These are phyloP conservation scores for Aspergillus avenaceus DNA, from an alignment of 495 filamentous ascomycete genomes.

Conservation along the genomic window DNA sequence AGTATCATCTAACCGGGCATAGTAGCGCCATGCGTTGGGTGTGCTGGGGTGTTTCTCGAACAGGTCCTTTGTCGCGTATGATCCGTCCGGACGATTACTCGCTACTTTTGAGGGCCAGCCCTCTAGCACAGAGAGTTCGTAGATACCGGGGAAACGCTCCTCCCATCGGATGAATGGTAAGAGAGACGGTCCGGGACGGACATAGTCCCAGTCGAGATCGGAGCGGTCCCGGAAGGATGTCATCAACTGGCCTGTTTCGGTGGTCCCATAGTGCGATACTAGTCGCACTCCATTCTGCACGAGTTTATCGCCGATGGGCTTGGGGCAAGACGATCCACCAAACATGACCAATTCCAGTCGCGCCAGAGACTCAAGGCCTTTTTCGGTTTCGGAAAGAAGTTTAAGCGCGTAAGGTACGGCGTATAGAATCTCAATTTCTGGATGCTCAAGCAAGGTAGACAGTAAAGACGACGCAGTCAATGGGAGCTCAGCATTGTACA, in stretches of 20 bases:
- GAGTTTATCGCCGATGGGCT: slow-evolving; percentile 47
- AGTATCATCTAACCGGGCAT: slow-evolving; percentile 52
- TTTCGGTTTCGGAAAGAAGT: slow-evolving; percentile 38
- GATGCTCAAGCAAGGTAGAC: slow-evolving; percentile 31
- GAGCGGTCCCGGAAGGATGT: slow-evolving; percentile 36
- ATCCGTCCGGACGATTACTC: slow-evolving; percentile 51
- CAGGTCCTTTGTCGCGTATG: slow-evolving; percentile 54
- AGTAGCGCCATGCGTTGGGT: slow-evolving; percentile 51
- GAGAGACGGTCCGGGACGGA: slow-evolving; percentile 34
- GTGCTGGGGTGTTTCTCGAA: slow-evolving; percentile 49
- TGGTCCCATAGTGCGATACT: slow-evolving; percentile 43
- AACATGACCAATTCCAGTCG: slow-evolving; percentile 43
- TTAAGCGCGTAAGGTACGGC: slow-evolving; percentile 47
- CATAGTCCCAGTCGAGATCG: slow-evolving; percentile 61
- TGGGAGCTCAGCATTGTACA: slow-evolving; percentile 43
- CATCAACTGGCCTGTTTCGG: slow-evolving; percentile 51
- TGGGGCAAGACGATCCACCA: slow-evolving; percentile 44
- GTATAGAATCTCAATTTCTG: slow-evolving; percentile 37
- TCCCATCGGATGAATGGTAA: slow-evolving; percentile 46
- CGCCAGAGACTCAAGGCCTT: slow-evolving; percentile 33
- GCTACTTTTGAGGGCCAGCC: slow-evolving; percentile 61
- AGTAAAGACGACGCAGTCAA: slow-evolving; percentile 36
- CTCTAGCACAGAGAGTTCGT: slow-evolving; percentile 52
- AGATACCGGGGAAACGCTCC: slow-evolving; percentile 37
- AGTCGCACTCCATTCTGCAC: slow-evolving; percentile 49